A percentile compares a stretch with the other conserved stretches of the same genome.
Conservation (phyloP, 768 basidiomycete genomes). For the Serendipita vermifera region DNA sequence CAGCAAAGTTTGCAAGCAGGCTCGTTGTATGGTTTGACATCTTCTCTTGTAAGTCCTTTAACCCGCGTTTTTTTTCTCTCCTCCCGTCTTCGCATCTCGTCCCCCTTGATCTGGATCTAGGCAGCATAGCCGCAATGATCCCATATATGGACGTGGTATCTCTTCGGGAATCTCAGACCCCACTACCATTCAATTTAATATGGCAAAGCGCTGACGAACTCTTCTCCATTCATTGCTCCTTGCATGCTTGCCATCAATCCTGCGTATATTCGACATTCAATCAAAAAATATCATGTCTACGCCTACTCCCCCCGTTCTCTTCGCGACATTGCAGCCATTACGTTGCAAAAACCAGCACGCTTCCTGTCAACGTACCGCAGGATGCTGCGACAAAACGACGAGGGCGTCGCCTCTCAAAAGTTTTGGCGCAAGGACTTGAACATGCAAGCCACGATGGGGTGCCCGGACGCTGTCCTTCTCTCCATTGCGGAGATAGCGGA, state of each 20-base stretch:
- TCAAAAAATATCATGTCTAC: slow-evolving; percentile 70
- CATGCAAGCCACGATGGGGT: slow-evolving; percentile 61
- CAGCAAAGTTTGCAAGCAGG: slow-evolving; percentile 52
- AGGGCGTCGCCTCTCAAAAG: slow-evolving; percentile 31
- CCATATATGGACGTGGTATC: background rate
- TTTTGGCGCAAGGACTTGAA: slow-evolving; percentile 29
- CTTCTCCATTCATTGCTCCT: too few species aligned
- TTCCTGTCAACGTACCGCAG: slow-evolving; percentile 54
- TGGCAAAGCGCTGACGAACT: too few species aligned
- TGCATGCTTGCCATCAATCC: too few species aligned
- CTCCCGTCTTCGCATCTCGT: background rate
- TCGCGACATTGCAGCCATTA: too few species aligned
- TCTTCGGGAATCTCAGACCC: too few species aligned
- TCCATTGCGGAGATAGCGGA: slow-evolving; percentile 62
- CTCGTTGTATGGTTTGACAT: slow-evolving; percentile 37
- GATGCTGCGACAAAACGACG: slow-evolving; percentile 41
- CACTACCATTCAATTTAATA: too few species aligned
- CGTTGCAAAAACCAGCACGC: slow-evolving; percentile 38
- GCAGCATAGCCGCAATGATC: background rate
- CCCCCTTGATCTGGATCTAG: slow-evolving; percentile 13
- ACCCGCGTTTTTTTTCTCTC: background rate
- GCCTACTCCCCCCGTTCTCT: slow-evolving; percentile 39
- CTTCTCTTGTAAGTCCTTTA: slow-evolving; percentile 4
- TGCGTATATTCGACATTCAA: too few species aligned
- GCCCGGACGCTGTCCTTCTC: slow-evolving; percentile 65